Conservation (phyloP, 257 asterid genomes). For the Nicotiana sylvestris region DNA sequence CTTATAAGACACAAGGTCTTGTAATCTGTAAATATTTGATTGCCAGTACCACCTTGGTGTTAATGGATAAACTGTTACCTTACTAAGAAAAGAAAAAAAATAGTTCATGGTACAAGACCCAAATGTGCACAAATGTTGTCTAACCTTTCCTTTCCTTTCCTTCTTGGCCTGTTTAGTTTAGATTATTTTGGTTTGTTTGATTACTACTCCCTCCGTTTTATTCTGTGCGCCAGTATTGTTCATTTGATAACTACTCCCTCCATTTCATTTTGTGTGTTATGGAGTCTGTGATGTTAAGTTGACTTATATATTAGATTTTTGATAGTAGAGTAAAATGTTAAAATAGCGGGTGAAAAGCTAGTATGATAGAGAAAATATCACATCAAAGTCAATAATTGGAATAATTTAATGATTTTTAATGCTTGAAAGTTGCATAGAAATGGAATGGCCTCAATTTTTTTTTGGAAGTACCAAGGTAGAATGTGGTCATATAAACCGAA, state of each 20-base stretch:
- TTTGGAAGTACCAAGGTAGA: not conserved
- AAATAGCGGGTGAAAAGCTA: not conserved
- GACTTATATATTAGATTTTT: not conserved
- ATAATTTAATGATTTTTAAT: not conserved
- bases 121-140: not conserved
- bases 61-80: too few relatives aligned
- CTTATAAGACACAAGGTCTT: too few relatives aligned
- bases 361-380: constrained; percentile 3
- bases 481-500: not conserved
- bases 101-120: too few relatives aligned
- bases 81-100: too few relatives aligned
- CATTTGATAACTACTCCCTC: not conserved
- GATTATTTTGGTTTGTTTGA: not conserved
- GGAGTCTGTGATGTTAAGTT: not conserved
- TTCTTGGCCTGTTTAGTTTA: constrained; percentile 1
- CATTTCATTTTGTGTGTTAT: not conserved
- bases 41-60: too few relatives aligned
- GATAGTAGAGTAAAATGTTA: not conserved
- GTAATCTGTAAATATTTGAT: too few relatives aligned
- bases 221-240: not conserved
- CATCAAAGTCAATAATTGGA: not conserved
- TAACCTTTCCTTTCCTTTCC: not conserved
- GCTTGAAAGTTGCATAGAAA: not conserved
- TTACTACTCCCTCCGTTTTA: not conserved
- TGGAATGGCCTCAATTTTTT: not conserved